Evolutionary conservation across 441 rosid species (phyloP), one percentile per base, ranked within the genome.

Genomic region (Cnidoscolus chayamansa): DNA sequence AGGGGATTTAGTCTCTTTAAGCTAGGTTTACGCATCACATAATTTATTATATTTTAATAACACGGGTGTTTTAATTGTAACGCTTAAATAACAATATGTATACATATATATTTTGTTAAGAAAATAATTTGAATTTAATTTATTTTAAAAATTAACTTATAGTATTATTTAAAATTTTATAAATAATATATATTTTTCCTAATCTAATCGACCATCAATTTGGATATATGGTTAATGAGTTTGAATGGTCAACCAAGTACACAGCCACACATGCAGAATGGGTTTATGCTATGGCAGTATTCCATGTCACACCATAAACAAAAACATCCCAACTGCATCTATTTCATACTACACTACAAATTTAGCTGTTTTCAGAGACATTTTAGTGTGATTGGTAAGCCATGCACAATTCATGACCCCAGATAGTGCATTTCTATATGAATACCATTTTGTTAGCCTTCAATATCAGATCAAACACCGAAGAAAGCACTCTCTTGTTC

Each of bases 201-300:
- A 25, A 25, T 25, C 25, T 25, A 25, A 25, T 25, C 25, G 25
- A 25, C 25, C 25, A 25, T 25, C 25, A 25, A 25, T 25, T 25
- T 25, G 25, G 25, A 25, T 25, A 25, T 25, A 25, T 25, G 25
- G 25, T 25, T 25, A 25, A 25, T 35, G 40, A 90, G 83, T 16
- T 16, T 58, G 40, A 58, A 25, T 58, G 63, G n/a, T 58, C n/a
- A 58, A 25, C 37, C 11, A 11, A 10, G 1, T 58, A 64, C 11
- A 13, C 37, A 35, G 5, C 40, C 5, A 11, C 8, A 30, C 63
- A 30, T 30, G 8, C 63, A 58, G 6, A 58, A 25, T 11, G 59
- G 30, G 59, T 55, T 55, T 55, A 9, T 55, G 20, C 9, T 10
- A 58, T 58, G 16, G 62, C 25, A 25, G 25, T 20, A 57, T 57